phyloP scores from a whole-genome alignment of 352 stramenopile species.

The Phytophthora fragariae region DNA sequence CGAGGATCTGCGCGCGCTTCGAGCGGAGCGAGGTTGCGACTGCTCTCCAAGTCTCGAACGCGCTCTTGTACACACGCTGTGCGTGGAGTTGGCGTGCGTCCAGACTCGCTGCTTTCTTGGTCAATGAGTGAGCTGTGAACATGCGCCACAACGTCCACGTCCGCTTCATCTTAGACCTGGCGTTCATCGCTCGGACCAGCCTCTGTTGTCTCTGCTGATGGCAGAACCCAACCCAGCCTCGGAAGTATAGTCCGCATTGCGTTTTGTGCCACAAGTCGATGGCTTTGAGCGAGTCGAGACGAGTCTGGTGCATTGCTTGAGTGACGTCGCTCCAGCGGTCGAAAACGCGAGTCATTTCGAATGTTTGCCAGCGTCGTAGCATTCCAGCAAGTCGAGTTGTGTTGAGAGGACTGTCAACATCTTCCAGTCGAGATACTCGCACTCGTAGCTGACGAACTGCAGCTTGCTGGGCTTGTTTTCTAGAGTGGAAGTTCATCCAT shows the following conservation, averaged over 20 bases:
- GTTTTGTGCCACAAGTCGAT: conserved; percentile 43
- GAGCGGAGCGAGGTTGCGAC: conserved; percentile 6
- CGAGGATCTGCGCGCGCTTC: conserved; percentile 31
- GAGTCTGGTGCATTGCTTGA: conserved; percentile 9
- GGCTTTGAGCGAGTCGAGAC: conserved; percentile 28
- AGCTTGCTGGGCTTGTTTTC: conserved; percentile 24
- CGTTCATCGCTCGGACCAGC: conserved; percentile 19
- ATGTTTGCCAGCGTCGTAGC: conserved; percentile 35
- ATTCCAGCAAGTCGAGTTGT: background rate
- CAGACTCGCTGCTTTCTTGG: conserved; percentile 2
- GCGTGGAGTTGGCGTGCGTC: background rate
- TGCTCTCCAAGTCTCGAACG: conserved; percentile 23
- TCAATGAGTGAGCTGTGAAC: conserved; percentile 3
- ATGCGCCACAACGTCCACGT: conserved; percentile 22
- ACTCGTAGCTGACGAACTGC: conserved; percentile 18
- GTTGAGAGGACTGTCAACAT: conserved; percentile 1
- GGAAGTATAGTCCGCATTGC: conserved; percentile 23
- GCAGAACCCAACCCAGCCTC: conserved; percentile 32
- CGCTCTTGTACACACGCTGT: background rate
- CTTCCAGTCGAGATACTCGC: conserved; percentile 15
- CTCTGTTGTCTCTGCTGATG: conserved; percentile 10
- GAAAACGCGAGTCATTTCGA: conserved; percentile 29
- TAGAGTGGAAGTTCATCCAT: conserved; percentile 35
- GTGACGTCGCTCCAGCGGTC: conserved; percentile 21
- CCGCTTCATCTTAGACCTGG: conserved; percentile 14